These are phyloP conservation scores for Trichosporon faecale DNA, from an alignment of 1,284 basidiomycete genomes.

Conservation along the genomic window DNA sequence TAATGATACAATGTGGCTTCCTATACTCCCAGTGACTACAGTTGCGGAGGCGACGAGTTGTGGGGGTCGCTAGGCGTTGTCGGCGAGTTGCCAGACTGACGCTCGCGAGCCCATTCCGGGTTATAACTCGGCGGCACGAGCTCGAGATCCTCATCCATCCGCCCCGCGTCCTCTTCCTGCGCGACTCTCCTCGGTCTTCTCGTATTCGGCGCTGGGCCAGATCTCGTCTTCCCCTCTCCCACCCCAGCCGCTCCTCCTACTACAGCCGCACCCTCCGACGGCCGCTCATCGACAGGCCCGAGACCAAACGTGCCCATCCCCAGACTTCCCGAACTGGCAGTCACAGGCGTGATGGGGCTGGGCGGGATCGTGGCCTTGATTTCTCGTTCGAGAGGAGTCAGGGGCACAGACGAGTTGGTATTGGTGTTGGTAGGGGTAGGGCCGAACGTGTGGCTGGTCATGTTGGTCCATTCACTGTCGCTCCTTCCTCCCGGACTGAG, in stretches of 20 bases:
- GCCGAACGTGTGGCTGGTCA: not conserved
- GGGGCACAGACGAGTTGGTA: not conserved
- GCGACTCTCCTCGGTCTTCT: not conserved
- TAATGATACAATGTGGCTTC: not conserved
- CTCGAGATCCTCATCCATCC: conserved; percentile 12
- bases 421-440: not conserved
- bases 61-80: no score
- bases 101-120: conserved; percentile 16
- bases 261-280: no score
- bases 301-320: not conserved
- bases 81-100: not conserved
- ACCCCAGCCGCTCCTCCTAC: no score
- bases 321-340: not conserved
- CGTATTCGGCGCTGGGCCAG: no score
- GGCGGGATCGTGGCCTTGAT: not conserved
- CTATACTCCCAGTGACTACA: no score
- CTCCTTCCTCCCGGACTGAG: not conserved
- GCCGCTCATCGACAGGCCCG: no score
- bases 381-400: not conserved
- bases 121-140: conserved; percentile 18
- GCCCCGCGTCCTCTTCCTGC: conserved; percentile 17
- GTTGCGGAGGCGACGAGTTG: no score
- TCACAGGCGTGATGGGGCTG: not conserved
- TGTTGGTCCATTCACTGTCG: not conserved
- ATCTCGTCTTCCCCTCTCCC: not conserved